These are phyloP conservation scores for Aegilops umbellulata DNA, from an alignment of 176 grass and related monocot species.

Conservation along the genomic window DNA sequence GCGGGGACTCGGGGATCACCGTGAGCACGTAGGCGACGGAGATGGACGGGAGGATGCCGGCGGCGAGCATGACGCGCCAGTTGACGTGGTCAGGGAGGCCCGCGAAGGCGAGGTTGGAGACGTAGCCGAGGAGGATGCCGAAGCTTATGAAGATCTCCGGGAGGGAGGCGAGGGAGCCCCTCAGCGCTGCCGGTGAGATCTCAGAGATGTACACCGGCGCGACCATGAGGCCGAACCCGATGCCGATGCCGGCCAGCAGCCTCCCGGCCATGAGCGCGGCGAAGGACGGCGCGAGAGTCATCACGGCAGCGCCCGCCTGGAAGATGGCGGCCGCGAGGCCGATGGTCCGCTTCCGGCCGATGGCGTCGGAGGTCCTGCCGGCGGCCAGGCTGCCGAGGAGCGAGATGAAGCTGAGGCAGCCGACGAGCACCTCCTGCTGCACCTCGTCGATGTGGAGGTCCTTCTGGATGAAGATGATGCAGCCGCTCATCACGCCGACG, in stretches of 20 bases:
- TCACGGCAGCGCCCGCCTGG: constrained; percentile 59
- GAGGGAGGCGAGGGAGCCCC: constrained; percentile 73
- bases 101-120: constrained; percentile 82
- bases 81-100: constrained; percentile 65
- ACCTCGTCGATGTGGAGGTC: constrained; percentile 83
- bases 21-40: constrained; percentile 68
- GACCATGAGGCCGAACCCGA: constrained; percentile 80
- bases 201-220: constrained; percentile 86
- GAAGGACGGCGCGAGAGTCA: constrained; percentile 81
- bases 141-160: constrained; percentile 94
- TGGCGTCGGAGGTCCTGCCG: constrained; percentile 60
- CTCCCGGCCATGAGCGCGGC: constrained; percentile 60
- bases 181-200: constrained; percentile 57
- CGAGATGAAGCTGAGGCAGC: constrained; percentile 80
- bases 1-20: constrained; percentile 79
- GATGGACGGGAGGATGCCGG: constrained; percentile 71
- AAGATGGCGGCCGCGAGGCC: constrained; percentile 69
- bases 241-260: constrained; percentile 72
- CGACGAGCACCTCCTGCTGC: constrained; percentile 85
- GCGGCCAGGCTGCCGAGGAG: constrained; percentile 81
- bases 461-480: constrained; percentile 85
- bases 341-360: constrained; percentile 83
- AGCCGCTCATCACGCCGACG: constrained; percentile 90
- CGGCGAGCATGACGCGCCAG: constrained; percentile 90
- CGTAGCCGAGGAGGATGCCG: constrained; percentile 78